phyloP scores from a whole-genome alignment of 192 early-diverging fungal species.

The Linnemannia hyalina region DNA sequence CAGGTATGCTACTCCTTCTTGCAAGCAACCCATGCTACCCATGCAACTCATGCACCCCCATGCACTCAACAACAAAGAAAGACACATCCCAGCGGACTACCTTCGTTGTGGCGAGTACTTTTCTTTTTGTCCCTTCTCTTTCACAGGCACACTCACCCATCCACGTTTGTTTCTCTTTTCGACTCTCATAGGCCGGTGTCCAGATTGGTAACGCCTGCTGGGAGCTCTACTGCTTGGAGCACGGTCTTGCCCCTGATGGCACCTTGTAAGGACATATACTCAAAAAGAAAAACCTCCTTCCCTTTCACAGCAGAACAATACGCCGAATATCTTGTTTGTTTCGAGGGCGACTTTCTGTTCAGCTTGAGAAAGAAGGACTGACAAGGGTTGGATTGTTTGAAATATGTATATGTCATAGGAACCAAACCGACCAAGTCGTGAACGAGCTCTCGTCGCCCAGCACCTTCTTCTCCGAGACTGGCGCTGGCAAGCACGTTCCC shows the following conservation, averaged over 20 bases:
- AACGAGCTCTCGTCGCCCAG: constrained; percentile 84
- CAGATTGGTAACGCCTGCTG: constrained; percentile 99
- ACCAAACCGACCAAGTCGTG: constrained; percentile 69
- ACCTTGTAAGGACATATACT: constrained; percentile 62
- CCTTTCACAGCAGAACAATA: neutral
- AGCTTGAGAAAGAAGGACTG: neutral
- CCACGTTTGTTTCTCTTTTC: neutral
- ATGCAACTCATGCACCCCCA: neutral
- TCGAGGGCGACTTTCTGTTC: neutral
- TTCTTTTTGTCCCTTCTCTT: neutral
- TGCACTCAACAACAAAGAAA: neutral
- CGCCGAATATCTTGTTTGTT: neutral
- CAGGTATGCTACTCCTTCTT: constrained; percentile 46
- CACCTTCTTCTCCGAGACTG: constrained; percentile 99
- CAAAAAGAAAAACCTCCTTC: neutral
- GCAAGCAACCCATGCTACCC: neutral
- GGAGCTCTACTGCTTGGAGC: constrained; percentile 97
- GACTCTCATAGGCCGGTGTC: constrained; percentile 88
- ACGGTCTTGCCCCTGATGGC: constrained; percentile 98
- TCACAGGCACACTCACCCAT: neutral
- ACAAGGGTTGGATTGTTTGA: too few relatives aligned
- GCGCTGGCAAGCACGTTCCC: constrained; percentile 98
- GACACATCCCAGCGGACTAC: neutral
- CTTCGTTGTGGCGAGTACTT: neutral
- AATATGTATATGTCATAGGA: constrained; percentile 11